Evolutionary conservation across 2,329 filamentous ascomycete species (phyloP), one percentile per base, ranked within the genome.

Genomic region (Epicoccum nigrum): DNA sequence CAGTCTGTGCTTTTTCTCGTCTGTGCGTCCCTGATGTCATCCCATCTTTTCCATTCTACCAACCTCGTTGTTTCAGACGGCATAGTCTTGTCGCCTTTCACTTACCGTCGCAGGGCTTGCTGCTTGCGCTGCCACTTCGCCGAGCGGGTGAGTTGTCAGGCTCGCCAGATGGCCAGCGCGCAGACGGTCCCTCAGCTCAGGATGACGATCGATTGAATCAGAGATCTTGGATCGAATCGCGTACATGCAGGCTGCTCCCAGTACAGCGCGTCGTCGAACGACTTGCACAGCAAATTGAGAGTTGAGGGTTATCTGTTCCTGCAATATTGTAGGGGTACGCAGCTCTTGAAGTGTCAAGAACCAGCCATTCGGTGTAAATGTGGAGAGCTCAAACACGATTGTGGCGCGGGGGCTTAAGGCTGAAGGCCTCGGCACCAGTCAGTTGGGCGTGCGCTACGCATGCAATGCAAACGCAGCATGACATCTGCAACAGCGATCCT

Each of bases 401-500:
- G 54, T 50, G 54, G 57, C 55, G 55, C 52, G 58, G 58, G 60
- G 61, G 57, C 23, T 45, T 65, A 62, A 59, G 41, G 42, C 21
- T 52, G 41, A 39, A 30, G 56, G 55, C 59, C 62, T 64, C 63
- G 64, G 65, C 59, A 64, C 59, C 64, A 57, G 52, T 43, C 21
- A 30, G 35, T 56, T 50, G 45, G 50, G 40, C 51, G 39, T 28
- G 28, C 41, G 50, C 56, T 56, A 52, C 52, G 52, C 55, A 44
- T 51, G 41, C 53, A 54, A 45, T 53, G 59, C 51, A 55, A 49
- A 47, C 54, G 67, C 67, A 66, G 38, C 57, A 67, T 69, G 68
- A 70, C 66, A 65, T 64, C 56, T 55, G 53, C 54, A 60, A 60
- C n/a, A 59, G 63, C 65, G 63, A 56, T 68, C 62, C 63, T 67